Percentiles rank a stretch among this genome's conserved stretches.
Conservation (phyloP, 257 asterid species). For the Salvia rosmarinus region DNA sequence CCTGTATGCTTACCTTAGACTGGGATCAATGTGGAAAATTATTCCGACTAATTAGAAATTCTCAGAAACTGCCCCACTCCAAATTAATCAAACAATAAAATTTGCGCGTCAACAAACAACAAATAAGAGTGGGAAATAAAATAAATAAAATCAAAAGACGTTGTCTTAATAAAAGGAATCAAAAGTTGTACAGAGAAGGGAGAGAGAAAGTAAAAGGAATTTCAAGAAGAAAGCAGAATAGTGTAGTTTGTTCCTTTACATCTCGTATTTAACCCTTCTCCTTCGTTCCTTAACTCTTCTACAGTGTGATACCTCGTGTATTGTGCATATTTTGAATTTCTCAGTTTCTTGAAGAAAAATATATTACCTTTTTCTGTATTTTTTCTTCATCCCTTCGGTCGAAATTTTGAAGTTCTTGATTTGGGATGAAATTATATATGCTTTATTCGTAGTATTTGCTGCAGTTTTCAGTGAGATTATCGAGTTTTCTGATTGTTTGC, state of each 20-base stretch:
- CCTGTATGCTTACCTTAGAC: constrained; percentile 32
- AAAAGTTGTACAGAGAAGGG: constrained; percentile 5
- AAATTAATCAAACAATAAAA: constrained; percentile 15
- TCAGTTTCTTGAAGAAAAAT: not conserved
- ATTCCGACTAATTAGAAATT: constrained; percentile 17
- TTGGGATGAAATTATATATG: not conserved
- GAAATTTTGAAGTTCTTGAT: constrained; percentile 19
- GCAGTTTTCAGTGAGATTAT: constrained; percentile 21
- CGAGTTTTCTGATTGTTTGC: constrained; percentile 18
- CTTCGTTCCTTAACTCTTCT: constrained; percentile 15
- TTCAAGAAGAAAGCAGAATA: constrained; percentile 33
- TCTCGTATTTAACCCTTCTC: constrained; percentile 22
- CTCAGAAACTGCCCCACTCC: constrained; percentile 9
- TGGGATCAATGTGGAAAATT: constrained; percentile 22
- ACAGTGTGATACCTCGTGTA: constrained; percentile 21
- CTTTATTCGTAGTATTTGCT: constrained; percentile 20
- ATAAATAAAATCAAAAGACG: not conserved
- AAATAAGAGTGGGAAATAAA: constrained; percentile 7
- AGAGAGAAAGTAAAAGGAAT: constrained; percentile 30
- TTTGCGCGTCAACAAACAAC: constrained; percentile 26
- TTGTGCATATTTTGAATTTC: constrained; percentile 18
- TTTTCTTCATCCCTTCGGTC: constrained; percentile 3
- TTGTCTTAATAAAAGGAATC: constrained; percentile 25
- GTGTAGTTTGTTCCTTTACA: constrained; percentile 22
- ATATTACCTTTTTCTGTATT: not conserved